phyloP scores from a whole-genome alignment of 306 rosid genomes.

The Ormosia semicastrata region DNA sequence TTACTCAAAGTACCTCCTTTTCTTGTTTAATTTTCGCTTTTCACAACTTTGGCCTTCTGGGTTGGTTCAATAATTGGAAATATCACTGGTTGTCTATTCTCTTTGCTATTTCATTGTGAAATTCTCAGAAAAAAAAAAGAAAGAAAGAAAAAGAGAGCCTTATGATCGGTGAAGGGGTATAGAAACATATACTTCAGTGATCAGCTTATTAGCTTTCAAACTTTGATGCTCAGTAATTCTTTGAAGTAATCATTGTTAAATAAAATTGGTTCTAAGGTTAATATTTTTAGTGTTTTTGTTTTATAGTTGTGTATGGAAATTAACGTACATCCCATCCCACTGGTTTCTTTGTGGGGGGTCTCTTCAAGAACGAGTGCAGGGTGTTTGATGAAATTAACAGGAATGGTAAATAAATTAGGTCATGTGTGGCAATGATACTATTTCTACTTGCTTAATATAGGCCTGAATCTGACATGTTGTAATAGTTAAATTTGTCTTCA shows the following conservation, averaged over 20 bases:
- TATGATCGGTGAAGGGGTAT: not conserved
- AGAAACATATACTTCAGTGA: not conserved
- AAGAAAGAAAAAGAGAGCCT: not conserved
- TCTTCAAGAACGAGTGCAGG: constrained; percentile 1
- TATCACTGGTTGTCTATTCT: not conserved
- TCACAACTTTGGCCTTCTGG: not conserved
- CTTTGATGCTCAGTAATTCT: not conserved
- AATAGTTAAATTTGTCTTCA: not conserved
- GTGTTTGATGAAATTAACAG: constrained; percentile 12
- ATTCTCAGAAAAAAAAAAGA: not conserved
- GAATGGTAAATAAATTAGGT: not conserved
- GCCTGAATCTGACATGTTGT: not conserved
- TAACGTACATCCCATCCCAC: not conserved
- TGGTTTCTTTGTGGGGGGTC: not conserved
- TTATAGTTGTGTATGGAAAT: not conserved
- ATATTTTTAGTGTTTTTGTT: not conserved
- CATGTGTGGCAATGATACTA: not conserved
- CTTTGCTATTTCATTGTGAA: not conserved
- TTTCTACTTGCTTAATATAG: not conserved
- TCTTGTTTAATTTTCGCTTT: not conserved
- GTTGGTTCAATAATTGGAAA: not conserved
- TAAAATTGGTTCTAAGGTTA: not conserved
- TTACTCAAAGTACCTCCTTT: constrained; percentile 11
- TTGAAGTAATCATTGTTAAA: not conserved
- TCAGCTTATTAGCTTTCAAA: not conserved